Conservation (phyloP, 352 stramenopile species). For the Phytophthora sansomeana region DNA sequence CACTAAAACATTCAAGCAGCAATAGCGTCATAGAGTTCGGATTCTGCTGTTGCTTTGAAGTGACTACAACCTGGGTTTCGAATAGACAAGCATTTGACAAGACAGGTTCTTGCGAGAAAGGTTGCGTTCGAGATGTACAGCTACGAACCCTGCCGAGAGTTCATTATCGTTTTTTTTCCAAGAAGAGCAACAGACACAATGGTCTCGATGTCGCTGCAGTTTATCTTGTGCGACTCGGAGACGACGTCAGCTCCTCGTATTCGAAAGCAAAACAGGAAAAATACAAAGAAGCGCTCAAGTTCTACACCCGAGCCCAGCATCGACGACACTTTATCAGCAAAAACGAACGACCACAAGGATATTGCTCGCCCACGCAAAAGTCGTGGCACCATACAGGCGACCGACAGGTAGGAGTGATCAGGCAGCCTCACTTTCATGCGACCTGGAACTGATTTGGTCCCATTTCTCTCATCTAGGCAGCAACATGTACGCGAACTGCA, state of each 20-base stretch:
- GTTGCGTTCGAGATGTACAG: constrained; percentile 12
- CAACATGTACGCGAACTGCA: constrained; percentile 50
- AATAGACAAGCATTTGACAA: constrained; percentile 1
- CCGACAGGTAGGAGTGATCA: constrained; percentile 19
- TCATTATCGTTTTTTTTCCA: constrained; percentile 20
- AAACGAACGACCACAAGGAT: background rate
- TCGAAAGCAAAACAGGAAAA: constrained; percentile 4
- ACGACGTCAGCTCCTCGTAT: constrained; percentile 4
- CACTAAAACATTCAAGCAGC: constrained; percentile 7
- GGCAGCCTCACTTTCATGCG: background rate
- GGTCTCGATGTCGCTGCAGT: constrained; percentile 43
- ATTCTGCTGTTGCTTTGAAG: constrained; percentile 5
- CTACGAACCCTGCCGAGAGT: constrained; percentile 3
- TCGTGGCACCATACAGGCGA: background rate
- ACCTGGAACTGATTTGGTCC: background rate
- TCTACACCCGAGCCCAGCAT: background rate
- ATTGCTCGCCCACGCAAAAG: constrained; percentile 7
- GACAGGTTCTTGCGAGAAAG: constrained; percentile 25
- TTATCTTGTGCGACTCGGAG: constrained; percentile 38
- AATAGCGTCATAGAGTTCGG: constrained; percentile 5
- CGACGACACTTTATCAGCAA: background rate
- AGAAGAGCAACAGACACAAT: constrained; percentile 28
- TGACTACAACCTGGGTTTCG: constrained; percentile 3
- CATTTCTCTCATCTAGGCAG: constrained; percentile 21
- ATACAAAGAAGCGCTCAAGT: constrained; percentile 4